Base-by-base conservation (phyloP, 2,329 filamentous ascomycete species). In the Drechslerella coelobrocha region DNA sequence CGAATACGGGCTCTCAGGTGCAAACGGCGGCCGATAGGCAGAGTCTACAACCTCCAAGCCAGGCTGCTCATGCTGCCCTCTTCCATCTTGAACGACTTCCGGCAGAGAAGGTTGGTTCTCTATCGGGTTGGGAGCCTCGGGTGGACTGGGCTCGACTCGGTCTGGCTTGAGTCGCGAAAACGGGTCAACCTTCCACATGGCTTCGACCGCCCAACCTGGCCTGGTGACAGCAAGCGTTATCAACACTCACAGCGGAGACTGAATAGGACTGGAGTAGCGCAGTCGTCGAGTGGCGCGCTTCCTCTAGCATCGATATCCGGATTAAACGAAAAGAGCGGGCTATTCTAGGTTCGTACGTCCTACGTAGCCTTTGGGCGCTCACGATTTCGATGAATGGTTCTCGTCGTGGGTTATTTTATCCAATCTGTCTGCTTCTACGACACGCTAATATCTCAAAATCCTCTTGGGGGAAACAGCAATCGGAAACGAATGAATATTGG, bases 181-280 rank as follows among this genome's bases (percentile, higher is more conserved):
- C n/a, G 47, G 53, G 61, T 60, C 48, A 66, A 54, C 39, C 17
- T 54, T 53, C 53, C 61, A 54, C 61, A 66, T 66, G 27, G 7
- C 29, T 47, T 39, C 50, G 24, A 23, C 24, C 8, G 6, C 12
- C 48, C 34, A n/a, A 52, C 23, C 29, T 9, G 29, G 48, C 27
- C 39, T 14, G 10, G 47, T 27, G 6, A 51, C 8, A 31, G 9
- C 12, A 26, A 21, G 37, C 41, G 19, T 17, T 27, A 19, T 19
- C 23, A 23, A 39, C 24, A 54, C 59, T 55, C 50, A 54, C 50
- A 39, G 59, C 59, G 19, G 47, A 41, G 27, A 31, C 41, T 27
- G 48, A 61, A 26, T 41, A 43, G 37, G 53, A 45, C 24, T 50
- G 55, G 2, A 59, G 43, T 10, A 50, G 7, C 14, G 41, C 47